These are phyloP conservation scores for Tothia fuscella DNA, from an alignment of 2,329 filamentous ascomycete species.

Conservation along the genomic window DNA sequence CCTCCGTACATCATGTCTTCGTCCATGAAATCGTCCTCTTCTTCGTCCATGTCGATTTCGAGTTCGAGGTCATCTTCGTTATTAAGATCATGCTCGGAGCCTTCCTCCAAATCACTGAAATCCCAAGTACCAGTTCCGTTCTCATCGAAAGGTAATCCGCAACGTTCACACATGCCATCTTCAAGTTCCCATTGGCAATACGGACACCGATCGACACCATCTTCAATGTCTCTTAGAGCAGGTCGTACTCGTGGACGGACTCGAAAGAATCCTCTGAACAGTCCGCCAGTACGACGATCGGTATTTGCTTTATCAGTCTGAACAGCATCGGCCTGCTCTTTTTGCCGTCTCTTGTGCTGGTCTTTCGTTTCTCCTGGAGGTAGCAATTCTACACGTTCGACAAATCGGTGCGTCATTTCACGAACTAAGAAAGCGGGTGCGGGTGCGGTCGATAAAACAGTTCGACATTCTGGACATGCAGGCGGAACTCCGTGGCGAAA, in stretches of 20 bases:
- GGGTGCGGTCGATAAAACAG: constrained; percentile 44
- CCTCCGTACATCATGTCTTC: constrained; percentile 1
- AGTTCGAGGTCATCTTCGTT: constrained; percentile 27
- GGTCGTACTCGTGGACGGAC: constrained; percentile 17
- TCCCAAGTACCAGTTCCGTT: constrained; percentile 24
- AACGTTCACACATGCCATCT: constrained; percentile 45
- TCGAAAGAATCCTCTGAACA: constrained; percentile 52
- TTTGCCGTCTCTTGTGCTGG: constrained; percentile 45
- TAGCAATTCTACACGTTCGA: constrained; percentile 46
- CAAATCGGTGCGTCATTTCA: constrained; percentile 52
- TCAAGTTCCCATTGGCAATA: constrained; percentile 52
- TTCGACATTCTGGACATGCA: constrained; percentile 58
- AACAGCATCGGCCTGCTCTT: constrained; percentile 47
- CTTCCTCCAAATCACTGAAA: constrained; percentile 32
- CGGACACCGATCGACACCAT: constrained; percentile 52
- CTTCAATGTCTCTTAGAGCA: constrained; percentile 43
- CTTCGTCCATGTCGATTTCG: constrained; percentile 30
- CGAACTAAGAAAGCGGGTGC: constrained; percentile 48
- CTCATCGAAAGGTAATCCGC: constrained; percentile 38
- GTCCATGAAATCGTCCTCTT: constrained; percentile 21
- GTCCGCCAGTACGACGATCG: constrained; percentile 38
- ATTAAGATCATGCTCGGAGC: constrained; percentile 24
- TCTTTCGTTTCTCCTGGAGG: constrained; percentile 51
- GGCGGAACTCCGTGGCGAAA: constrained; percentile 35
- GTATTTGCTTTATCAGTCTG: constrained; percentile 47